Conservation (phyloP, 2,329 filamentous ascomycete genomes). For the Hypoxylon sp. region DNA sequence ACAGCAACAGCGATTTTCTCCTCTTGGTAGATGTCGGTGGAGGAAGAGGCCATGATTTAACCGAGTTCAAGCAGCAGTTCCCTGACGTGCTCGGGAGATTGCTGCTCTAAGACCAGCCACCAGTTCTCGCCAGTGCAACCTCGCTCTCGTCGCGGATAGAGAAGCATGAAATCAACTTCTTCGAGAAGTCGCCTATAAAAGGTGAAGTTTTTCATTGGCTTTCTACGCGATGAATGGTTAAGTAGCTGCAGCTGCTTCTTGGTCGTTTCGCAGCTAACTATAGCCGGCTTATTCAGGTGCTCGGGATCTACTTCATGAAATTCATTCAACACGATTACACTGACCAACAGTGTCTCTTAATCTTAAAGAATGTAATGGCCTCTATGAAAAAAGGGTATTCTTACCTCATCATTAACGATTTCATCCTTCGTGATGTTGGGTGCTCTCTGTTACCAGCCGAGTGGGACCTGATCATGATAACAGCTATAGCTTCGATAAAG, state of each 20-base stretch:
- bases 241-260: too few species aligned
- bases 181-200: slow-evolving; percentile 16
- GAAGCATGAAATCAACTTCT: slow-evolving; percentile 24
- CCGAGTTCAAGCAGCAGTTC: slow-evolving; percentile 27
- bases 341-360: slow-evolving; percentile 18
- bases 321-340: slow-evolving; percentile 30
- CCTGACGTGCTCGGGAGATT: slow-evolving; percentile 18
- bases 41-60: slow-evolving; percentile 30
- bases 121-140: slow-evolving; percentile 23
- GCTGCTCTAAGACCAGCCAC: slow-evolving; percentile 27
- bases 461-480: slow-evolving; percentile 30
- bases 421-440: slow-evolving; percentile 24
- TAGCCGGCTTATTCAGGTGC: too few species aligned
- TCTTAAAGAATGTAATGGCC: slow-evolving; percentile 22
- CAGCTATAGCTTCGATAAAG: slow-evolving; percentile 15
- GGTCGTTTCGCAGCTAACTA: too few species aligned
- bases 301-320: slow-evolving; percentile 30
- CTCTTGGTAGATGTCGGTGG: slow-evolving; percentile 31
- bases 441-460: slow-evolving; percentile 15
- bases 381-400: slow-evolving; percentile 31
- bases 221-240: too few species aligned
- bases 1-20: slow-evolving; percentile 7
- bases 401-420: slow-evolving; percentile 31
- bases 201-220: too few species aligned
- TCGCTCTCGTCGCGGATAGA: slow-evolving; percentile 9